phyloP scores from a whole-genome alignment of 192 early-diverging fungal genomes.

The Gigaspora rosea region DNA sequence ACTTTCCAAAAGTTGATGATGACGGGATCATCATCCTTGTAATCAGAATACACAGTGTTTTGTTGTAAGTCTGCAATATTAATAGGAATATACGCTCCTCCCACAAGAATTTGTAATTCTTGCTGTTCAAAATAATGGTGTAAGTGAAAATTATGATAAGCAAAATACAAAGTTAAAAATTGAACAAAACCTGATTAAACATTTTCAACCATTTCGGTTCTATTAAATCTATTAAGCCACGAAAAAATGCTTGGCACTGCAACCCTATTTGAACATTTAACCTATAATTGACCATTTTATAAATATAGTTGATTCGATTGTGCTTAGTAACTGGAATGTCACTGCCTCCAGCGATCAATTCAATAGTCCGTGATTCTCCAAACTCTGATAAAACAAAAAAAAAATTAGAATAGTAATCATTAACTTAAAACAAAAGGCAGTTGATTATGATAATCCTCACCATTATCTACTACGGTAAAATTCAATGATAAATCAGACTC shows the following conservation, averaged over 20 bases:
- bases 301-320: conserved; percentile 88
- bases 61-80: conserved; percentile 73
- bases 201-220: conserved; percentile 86
- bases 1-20: conserved; percentile 70
- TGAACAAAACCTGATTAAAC: conserved; percentile 72
- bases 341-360: conserved; percentile 78
- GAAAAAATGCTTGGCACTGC: conserved; percentile 83
- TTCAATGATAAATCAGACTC: conserved; percentile 69
- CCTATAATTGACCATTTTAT: conserved; percentile 84
- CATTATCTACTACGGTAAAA: conserved; percentile 67
- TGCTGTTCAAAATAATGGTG: conserved; percentile 44
- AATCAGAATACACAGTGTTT: conserved; percentile 81
- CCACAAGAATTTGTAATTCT: conserved; percentile 89
- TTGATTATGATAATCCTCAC: conserved; percentile 36
- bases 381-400: conserved; percentile 37
- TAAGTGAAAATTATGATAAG: background rate
- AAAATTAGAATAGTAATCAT: background rate
- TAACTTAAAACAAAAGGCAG: background rate
- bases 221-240: conserved; percentile 82
- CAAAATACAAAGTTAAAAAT: background rate
- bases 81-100: conserved; percentile 75
- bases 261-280: conserved; percentile 78
- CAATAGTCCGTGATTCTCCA: conserved; percentile 51
- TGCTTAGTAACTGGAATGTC: conserved; percentile 78
- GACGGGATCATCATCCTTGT: conserved; percentile 66